Conservation (phyloP, 768 basidiomycete genomes). For the Lyophyllum semitale region DNA sequence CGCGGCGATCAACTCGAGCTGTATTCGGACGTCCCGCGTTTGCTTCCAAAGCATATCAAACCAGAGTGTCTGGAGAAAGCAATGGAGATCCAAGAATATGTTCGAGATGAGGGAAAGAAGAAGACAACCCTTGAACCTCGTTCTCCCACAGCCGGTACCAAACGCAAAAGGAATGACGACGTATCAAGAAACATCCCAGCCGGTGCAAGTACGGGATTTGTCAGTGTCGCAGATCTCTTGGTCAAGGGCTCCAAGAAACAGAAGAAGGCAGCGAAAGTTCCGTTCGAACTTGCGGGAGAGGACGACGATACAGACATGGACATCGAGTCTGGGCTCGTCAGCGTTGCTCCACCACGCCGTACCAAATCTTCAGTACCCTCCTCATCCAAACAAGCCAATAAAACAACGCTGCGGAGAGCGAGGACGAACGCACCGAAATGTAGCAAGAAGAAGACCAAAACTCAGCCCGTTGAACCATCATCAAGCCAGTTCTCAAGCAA, state of each 20-base stretch:
- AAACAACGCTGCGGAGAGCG: constrained; percentile 45
- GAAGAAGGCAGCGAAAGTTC: constrained; percentile 34
- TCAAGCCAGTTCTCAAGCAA: constrained; percentile 45
- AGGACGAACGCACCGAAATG: constrained; percentile 39
- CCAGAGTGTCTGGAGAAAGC: constrained; percentile 78
- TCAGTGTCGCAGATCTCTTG: constrained; percentile 65
- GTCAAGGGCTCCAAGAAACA: constrained; percentile 49
- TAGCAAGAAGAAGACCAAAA: constrained; percentile 28
- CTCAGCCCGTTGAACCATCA: constrained; percentile 23
- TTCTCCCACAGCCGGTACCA: constrained; percentile 40
- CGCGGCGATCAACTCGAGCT: constrained; percentile 87
- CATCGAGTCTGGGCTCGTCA: constrained; percentile 55
- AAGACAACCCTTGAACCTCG: constrained; percentile 32
- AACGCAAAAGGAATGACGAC: constrained; percentile 74
- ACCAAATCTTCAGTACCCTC: constrained; percentile 46
- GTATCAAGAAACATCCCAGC: constrained; percentile 69
- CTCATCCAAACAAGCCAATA: constrained; percentile 27
- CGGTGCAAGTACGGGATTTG: constrained; percentile 73
- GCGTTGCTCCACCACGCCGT: constrained; percentile 46
- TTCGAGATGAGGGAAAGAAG: constrained; percentile 48
- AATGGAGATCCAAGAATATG: constrained; percentile 81
- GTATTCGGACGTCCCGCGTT: constrained; percentile 87
- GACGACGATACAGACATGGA: constrained; percentile 73
- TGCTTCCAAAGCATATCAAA: constrained; percentile 77
- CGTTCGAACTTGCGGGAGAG: constrained; percentile 53